Evolutionary conservation across 768 basidiomycete species (phyloP).

Genomic region (Chalciporus sphaerocephalus): DNA sequence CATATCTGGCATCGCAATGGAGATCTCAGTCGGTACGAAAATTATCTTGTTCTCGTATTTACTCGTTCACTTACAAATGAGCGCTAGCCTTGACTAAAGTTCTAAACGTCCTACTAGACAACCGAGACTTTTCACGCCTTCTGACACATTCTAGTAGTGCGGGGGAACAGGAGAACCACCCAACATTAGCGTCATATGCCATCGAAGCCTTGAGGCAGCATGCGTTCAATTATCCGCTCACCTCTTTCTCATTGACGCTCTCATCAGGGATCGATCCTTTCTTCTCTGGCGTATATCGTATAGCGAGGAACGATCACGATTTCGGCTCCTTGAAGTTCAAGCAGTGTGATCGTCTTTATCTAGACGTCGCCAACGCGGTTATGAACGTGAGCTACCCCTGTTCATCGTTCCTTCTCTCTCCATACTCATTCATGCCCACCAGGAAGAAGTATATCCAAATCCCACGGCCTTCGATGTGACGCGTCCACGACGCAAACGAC

Average conservation of each 20-base stretch:
- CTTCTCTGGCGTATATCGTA: slow-evolving; percentile 64
- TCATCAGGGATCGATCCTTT: slow-evolving; percentile 63
- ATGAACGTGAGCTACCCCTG: no score
- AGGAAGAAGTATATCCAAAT: slow-evolving; percentile 47
- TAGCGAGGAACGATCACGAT: slow-evolving; percentile 42
- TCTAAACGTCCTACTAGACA: slow-evolving; percentile 61
- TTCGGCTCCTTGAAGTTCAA: slow-evolving; percentile 41
- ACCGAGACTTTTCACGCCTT: slow-evolving; percentile 38
- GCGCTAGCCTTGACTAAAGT: slow-evolving; percentile 57
- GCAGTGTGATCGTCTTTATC: slow-evolving; percentile 55
- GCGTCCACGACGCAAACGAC: slow-evolving; percentile 41
- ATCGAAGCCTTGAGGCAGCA: slow-evolving; percentile 67
- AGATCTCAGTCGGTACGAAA: slow-evolving; percentile 60
- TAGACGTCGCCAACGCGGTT: slow-evolving; percentile 56
- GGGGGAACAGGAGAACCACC: slow-evolving; percentile 35
- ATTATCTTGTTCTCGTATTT: neutral
- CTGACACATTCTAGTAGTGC: slow-evolving; percentile 27
- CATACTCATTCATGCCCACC: no score
- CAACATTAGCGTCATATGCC: slow-evolving; percentile 49
- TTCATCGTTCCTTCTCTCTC: no score
- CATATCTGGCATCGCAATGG: slow-evolving; percentile 61
- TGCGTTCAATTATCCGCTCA: neutral
- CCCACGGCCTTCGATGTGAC: slow-evolving; percentile 41
- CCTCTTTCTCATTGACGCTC: slow-evolving; percentile 4
- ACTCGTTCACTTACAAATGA: neutral